Conservation (phyloP, 768 basidiomycete species). For the Phanerochaete carnosa region DNA sequence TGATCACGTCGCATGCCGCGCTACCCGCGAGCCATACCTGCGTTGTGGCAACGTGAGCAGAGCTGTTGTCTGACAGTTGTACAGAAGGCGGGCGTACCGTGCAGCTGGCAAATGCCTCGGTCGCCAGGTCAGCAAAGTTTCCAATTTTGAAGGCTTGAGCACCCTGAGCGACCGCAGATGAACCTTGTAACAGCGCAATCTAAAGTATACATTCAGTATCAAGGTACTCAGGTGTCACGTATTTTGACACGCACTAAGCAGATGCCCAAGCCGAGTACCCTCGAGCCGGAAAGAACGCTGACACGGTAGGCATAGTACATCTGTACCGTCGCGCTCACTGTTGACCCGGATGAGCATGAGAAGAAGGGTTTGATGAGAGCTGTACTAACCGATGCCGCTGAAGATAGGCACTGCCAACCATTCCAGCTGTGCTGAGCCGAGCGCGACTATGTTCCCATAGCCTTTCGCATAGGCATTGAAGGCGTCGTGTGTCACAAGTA, state of each 20-base stretch:
- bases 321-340: constrained; percentile 6
- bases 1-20: constrained; percentile 24
- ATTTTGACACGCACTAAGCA: background rate
- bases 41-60: background rate
- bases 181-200: background rate
- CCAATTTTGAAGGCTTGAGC: constrained; percentile 1
- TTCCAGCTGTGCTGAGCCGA: background rate
- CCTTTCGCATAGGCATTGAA: constrained; percentile 24
- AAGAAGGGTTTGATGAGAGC: no score
- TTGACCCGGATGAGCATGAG: background rate
- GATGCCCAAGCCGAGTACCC: background rate
- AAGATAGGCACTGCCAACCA: background rate
- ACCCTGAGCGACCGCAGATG: background rate
- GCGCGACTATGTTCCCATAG: constrained; percentile 19
- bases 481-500: constrained; percentile 20
- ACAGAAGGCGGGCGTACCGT: background rate
- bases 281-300: background rate
- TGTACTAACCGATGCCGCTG: constrained; percentile 5
- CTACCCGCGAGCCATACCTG: constrained; percentile 23
- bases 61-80: no score
- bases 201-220: background rate
- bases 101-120: background rate
- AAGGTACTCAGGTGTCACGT: background rate
- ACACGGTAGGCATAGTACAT: constrained; percentile 6
- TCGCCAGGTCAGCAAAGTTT: background rate